Conservation (phyloP, 768 basidiomycete species). For the Chalciporus chontae region DNA sequence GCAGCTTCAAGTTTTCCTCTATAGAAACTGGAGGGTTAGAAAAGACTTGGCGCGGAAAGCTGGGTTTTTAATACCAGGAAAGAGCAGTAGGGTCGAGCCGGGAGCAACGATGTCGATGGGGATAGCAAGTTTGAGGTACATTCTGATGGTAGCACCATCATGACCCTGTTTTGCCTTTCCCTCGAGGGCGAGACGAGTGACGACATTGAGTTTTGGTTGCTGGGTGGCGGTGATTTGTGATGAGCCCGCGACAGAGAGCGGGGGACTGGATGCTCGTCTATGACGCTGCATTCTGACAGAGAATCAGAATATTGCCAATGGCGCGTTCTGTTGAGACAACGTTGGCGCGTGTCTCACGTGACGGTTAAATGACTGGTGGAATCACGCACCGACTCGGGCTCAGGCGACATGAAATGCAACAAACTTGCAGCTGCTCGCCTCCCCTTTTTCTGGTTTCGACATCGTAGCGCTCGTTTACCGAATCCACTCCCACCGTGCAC, state of each 20-base stretch:
- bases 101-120: slow-evolving; percentile 64
- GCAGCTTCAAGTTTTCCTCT: slow-evolving; percentile 81
- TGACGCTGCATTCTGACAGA: too few relatives aligned
- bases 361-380: too few relatives aligned
- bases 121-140: slow-evolving; percentile 77
- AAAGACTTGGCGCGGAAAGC: neutral
- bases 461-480: too few relatives aligned
- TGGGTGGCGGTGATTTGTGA: slow-evolving; percentile 44
- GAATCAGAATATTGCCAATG: too few relatives aligned
- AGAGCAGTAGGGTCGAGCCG: slow-evolving; percentile 67
- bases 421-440: neutral
- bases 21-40: slow-evolving; percentile 1
- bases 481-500: neutral
- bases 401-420: neutral
- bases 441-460: too few relatives aligned
- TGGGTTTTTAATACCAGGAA: slow-evolving; percentile 50
- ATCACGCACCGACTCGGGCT: too few relatives aligned
- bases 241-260: slow-evolving; percentile 33
- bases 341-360: neutral
- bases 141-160: slow-evolving; percentile 64
- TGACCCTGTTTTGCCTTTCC: slow-evolving; percentile 65
- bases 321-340: too few relatives aligned
- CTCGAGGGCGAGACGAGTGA: slow-evolving; percentile 71
- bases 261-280: slow-evolving; percentile 30
- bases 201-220: slow-evolving; percentile 57